A percentile compares a stretch with the other conserved stretches of the same genome.
These are phyloP conservation scores for Allantophomopsis lycopodina DNA, from an alignment of 2,329 filamentous ascomycete genomes.

Conservation along the genomic window DNA sequence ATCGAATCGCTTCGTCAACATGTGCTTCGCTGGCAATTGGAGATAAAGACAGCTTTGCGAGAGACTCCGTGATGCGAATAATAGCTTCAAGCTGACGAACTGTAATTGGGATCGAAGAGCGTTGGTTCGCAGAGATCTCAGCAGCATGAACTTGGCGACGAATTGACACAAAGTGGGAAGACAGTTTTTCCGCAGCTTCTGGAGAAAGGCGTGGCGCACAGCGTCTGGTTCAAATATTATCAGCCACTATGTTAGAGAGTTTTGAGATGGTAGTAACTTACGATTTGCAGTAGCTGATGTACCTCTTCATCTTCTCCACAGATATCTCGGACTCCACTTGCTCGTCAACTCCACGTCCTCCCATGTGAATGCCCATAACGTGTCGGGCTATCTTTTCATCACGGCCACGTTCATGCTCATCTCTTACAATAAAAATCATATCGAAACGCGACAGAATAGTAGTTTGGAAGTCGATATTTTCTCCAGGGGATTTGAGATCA, in stretches of 20 bases:
- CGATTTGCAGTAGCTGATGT: slow-evolving; percentile 94
- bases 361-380: slow-evolving; percentile 97
- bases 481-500: slow-evolving; percentile 91
- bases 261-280: slow-evolving; percentile 29
- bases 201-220: slow-evolving; percentile 84
- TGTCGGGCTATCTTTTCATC: slow-evolving; percentile 92
- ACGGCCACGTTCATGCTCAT: slow-evolving; percentile 79
- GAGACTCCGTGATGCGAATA: slow-evolving; percentile 88
- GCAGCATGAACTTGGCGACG: slow-evolving; percentile 84
- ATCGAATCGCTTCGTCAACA: slow-evolving; percentile 91
- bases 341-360: slow-evolving; percentile 69
- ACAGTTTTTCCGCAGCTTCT: slow-evolving; percentile 89
- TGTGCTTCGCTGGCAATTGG: slow-evolving; percentile 81
- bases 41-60: slow-evolving; percentile 81
- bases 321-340: slow-evolving; percentile 77
- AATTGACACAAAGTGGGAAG: slow-evolving; percentile 94
- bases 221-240: slow-evolving; percentile 36
- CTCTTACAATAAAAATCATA: slow-evolving; percentile 98
- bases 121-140: slow-evolving; percentile 78
- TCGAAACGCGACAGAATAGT: slow-evolving; percentile 97
- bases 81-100: slow-evolving; percentile 95
- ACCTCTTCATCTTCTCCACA: slow-evolving; percentile 94
- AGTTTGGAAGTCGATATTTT: slow-evolving; percentile 99
- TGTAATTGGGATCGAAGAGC: slow-evolving; percentile 92
- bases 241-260: not conserved